phyloP scores from a whole-genome alignment of 352 stramenopile genomes.

The Globisporangium perplexum region DNA sequence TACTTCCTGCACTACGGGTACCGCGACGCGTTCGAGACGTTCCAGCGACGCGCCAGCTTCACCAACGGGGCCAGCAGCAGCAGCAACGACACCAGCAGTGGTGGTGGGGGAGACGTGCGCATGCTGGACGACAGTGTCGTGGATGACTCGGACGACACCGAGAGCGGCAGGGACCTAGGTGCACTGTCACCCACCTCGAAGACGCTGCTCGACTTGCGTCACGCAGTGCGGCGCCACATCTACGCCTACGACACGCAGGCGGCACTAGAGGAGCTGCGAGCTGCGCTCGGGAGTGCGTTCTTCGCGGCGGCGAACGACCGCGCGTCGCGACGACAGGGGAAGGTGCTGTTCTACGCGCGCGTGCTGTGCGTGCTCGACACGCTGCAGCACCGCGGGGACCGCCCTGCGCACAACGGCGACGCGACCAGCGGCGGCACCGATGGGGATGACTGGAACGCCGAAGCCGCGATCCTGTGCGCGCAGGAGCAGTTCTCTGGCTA shows the following conservation, averaged over 20 bases:
- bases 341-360: conserved; percentile 22
- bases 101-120: not conserved
- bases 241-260: conserved; percentile 22
- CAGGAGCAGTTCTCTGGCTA: conserved; percentile 20
- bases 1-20: conserved; percentile 43
- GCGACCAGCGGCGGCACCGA: not conserved
- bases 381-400: conserved; percentile 3
- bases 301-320: not conserved
- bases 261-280: conserved; percentile 21
- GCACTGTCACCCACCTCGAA: conserved; percentile 6
- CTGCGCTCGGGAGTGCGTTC: conserved; percentile 6
- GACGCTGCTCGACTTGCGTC: conserved; percentile 20
- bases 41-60: conserved; percentile 11
- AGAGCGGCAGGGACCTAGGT: not conserved
- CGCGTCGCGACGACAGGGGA: conserved; percentile 5
- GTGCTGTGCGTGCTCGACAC: conserved; percentile 44
- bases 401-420: not conserved
- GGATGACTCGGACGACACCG: not conserved
- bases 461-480: conserved; percentile 29
- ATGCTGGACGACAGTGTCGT: not conserved
- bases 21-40: conserved; percentile 22
- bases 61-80: too few relatives aligned
- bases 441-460: conserved; percentile 31
- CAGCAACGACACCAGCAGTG: not conserved
- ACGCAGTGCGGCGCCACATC: conserved; percentile 32